Conservation (phyloP, 2,329 filamentous ascomycete genomes). For the Alternaria sp. region DNA sequence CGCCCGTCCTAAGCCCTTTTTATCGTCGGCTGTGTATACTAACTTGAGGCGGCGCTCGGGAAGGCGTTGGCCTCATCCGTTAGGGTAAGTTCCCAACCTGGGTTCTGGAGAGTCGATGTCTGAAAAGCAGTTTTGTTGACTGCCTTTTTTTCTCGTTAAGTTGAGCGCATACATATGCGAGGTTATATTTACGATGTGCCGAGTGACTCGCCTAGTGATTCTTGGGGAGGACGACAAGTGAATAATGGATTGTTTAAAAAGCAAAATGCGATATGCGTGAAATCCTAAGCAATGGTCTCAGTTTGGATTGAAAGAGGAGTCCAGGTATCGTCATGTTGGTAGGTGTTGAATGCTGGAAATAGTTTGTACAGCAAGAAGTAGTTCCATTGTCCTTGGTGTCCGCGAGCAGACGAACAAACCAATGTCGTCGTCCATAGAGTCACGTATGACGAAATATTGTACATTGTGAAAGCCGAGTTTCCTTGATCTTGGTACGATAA, state of each 20-base stretch:
- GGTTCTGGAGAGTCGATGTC: not conserved
- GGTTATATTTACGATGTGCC: not conserved
- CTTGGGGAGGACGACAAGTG: not conserved
- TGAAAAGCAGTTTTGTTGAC: conserved; percentile 2
- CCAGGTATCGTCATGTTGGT: not conserved
- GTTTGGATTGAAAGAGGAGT: not conserved
- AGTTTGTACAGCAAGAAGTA: not conserved
- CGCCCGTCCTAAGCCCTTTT: not conserved
- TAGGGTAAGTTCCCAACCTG: not conserved
- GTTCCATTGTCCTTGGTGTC: conserved; percentile 1
- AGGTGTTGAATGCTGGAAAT: not conserved
- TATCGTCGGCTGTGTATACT: not conserved
- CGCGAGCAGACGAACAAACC: not conserved
- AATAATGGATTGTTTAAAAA: not conserved
- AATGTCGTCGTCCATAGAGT: not conserved
- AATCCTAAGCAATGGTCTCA: not conserved
- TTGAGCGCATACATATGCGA: not conserved
- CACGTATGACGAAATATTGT: conserved; percentile 17
- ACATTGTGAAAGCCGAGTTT: conserved; percentile 1
- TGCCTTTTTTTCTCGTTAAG: not conserved
- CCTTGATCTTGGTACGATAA: not conserved
- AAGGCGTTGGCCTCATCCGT: not conserved
- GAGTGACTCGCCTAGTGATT: not conserved
- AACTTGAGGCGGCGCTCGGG: conserved; percentile 2
- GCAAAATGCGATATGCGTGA: not conserved